Evolutionary conservation across 2,329 filamentous ascomycete genomes (phyloP).

Genomic region (Sporothrix mexicana): DNA sequence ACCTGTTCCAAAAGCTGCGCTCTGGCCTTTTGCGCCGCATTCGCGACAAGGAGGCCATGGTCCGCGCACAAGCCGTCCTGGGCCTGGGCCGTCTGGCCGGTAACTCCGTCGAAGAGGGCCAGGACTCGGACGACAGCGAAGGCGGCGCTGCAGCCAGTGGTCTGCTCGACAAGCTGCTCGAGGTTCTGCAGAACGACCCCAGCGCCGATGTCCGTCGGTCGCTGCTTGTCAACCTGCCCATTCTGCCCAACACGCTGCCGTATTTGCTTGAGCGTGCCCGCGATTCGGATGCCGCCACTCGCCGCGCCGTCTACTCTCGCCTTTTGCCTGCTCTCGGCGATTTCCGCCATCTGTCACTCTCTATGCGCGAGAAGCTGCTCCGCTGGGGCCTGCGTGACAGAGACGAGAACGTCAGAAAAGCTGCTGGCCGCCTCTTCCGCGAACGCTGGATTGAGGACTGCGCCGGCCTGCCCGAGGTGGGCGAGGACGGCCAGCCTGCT

Average conservation of each 20-base stretch:
- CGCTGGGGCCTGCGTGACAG: constrained; percentile 93
- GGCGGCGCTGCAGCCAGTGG: constrained; percentile 68
- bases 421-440: constrained; percentile 85
- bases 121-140: constrained; percentile 72
- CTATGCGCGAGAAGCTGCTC: constrained; percentile 92
- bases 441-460: constrained; percentile 99
- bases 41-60: constrained; percentile 90
- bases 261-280: constrained; percentile 89
- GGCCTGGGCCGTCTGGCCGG: constrained; percentile 85
- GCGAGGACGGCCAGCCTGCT: constrained; percentile 59
- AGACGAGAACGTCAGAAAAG: constrained; percentile 92
- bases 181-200: constrained; percentile 90
- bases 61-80: constrained; percentile 88
- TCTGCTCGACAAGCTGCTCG: constrained; percentile 80
- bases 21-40: constrained; percentile 82
- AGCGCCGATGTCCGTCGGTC: constrained; percentile 91
- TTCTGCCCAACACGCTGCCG: constrained; percentile 79
- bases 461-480: constrained; percentile 67
- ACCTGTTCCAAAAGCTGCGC: constrained; percentile 82
- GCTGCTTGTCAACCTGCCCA: constrained; percentile 86
- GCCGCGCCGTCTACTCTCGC: constrained; percentile 84
- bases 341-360: constrained; percentile 89
- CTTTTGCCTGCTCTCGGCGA: constrained; percentile 88
- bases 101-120: constrained; percentile 73
- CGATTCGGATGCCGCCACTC: constrained; percentile 83